phyloP scores from a whole-genome alignment of 179 eudicot species.

The Beta corolliflora region DNA sequence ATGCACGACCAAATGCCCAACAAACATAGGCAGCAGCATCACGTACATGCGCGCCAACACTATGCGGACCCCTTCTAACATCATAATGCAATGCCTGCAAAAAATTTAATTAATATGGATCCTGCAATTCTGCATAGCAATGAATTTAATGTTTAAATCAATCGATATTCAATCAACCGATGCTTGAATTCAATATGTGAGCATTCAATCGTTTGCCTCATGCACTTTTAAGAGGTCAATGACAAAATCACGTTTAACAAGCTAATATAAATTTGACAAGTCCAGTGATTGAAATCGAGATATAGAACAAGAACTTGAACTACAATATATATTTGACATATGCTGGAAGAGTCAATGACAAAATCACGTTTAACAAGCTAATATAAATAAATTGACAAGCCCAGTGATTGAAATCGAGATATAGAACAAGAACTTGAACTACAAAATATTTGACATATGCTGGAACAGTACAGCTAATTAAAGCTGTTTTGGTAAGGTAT shows the following conservation, averaged over 20 bases:
- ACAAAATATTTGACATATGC: neutral
- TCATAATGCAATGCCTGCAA: constrained; percentile 92
- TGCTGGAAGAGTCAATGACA: neutral
- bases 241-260: neutral
- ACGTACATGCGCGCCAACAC: constrained; percentile 99
- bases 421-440: neutral
- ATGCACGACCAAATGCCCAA: constrained; percentile 99
- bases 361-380: neutral
- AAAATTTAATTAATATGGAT: constrained; percentile 8
- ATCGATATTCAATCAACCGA: neutral
- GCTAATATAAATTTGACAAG: neutral
- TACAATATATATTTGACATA: neutral
- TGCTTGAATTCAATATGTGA: constrained; percentile 7
- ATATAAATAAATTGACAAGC: neutral
- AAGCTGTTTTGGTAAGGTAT: neutral
- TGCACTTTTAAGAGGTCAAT: constrained; percentile 7
- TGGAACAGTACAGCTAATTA: neutral
- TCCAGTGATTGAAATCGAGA: neutral
- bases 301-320: neutral
- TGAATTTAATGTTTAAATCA: constrained; percentile 10
- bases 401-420: neutral
- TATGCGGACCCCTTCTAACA: constrained; percentile 96
- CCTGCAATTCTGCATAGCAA: constrained; percentile 12
- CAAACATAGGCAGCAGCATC: constrained; percentile 99
- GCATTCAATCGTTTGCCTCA: constrained; percentile 7